Evolutionary conservation across 805 yeast species (phyloP), one percentile per base, ranked within the genome.

Genomic region (Vanderwaltozyma tropicalis): DNA sequence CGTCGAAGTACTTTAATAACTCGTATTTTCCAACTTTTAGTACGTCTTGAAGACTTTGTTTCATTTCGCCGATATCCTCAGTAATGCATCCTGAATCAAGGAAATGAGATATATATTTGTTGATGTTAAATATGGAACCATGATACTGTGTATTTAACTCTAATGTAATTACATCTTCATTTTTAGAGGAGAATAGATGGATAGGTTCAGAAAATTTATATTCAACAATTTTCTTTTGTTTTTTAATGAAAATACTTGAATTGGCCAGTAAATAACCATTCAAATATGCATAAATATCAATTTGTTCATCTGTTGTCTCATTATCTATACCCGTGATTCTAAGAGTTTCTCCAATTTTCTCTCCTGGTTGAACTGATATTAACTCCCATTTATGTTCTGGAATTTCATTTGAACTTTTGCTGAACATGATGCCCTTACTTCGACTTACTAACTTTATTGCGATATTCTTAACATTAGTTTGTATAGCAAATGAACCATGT

Each of bases 301-400:
- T 55, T 34, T 65, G 62, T 48, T 80, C 92, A 38, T 71, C 71
- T 30, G 68, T 67, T 1, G 60, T 52, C 40, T 64, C 63, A 31
- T 64, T 59, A 15, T 71, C 68, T 17, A 83, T 60, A 29, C 83
- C 83, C 43, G 72, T 67, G 13, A 84, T 65, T 50, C 75, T 75
- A 32, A 86, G 70, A 26, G 72, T 66, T 55, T 85, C 95, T 26
- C 88, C 82, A 40, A 85, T 65, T 12, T 67, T 65, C 59, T 86
- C 95, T 29, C 73, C 78, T 1, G 85, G 76, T 46, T 69, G 67
- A 11, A 81, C 84, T 2, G 89, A 76, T 9, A 82, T 70, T 49
- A 86, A 82, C 38, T 73, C 75, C 94, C 94, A 85, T 7, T 57
- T 44, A 19, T 64, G 55, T 29, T 61, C 16, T 12, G 5, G 12